Base-by-base conservation (phyloP, 176 grass and related monocot genomes). In the Bolboschoenus planiculmis region DNA sequence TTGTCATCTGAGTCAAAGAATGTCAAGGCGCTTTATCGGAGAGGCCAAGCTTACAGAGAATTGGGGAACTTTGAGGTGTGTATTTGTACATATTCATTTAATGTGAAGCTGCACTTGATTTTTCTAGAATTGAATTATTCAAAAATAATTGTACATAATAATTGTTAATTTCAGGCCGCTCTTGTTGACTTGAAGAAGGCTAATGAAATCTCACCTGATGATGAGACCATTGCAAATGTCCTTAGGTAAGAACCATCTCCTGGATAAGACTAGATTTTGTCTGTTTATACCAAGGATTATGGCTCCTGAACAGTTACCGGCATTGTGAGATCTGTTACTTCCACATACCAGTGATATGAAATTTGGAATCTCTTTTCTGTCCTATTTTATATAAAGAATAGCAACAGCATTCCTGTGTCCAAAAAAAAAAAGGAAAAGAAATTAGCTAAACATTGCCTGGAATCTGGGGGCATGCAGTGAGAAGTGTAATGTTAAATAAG, bases 211-310 rank as follows among this genome's bases (percentile, higher is more conserved):
- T 93, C 80, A 51, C 91, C 92, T 33, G 89, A 95, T 51, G 96
- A 99, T 93, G 96, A 95, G 88, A 99, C 96, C 75, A 99, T 99
- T 86, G 96, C 92, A 83, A 90, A 84, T 66, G 89, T 91, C 83
- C 68, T 91, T 29, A 95, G 91, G 96, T 99, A 91, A 43, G n/a
- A 47, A 53, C 46, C 61, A 44, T 46, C 10, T 82, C 70, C 79
- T 29, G 26, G n/a, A 81, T 5, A 31, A 51, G 43, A 76, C 46
- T 76, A 76, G 14, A 72, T 76, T 27, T 44, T 48, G 4, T 74
- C 10, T 76, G 72, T 76, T 48, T 76, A 76, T 50, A 30, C 72
- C 40, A 73, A 73, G 2, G 34, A 21, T 70, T 23, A 20, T 46
- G 65, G 58, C 56, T 62, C 78, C 71, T 48, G 20, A 51, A 26